phyloP scores from a whole-genome alignment of 768 basidiomycete species.

The Suillus subluteus region DNA sequence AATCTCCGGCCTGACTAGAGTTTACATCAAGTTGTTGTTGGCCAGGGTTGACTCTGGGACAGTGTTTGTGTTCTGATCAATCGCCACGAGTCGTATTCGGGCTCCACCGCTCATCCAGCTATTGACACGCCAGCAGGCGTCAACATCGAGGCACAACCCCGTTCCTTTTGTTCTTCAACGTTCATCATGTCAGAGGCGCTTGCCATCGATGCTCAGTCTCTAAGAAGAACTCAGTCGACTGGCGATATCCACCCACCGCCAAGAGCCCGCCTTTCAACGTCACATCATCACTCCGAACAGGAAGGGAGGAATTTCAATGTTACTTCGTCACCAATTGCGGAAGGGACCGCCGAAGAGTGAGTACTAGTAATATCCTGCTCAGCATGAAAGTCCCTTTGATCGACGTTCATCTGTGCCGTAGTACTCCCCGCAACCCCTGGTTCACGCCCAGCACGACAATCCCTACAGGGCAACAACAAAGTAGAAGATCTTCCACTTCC shows the following conservation, averaged over 20 bases:
- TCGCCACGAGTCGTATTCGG: conserved; percentile 17
- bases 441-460: not conserved
- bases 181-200: conserved; percentile 32
- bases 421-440: conserved; percentile 1
- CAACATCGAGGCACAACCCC: conserved; percentile 25
- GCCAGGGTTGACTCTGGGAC: not conserved
- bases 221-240: conserved; percentile 39
- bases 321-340: not conserved
- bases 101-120: conserved; percentile 16
- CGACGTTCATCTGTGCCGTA: not conserved
- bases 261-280: conserved; percentile 33
- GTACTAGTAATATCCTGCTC: not conserved
- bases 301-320: conserved; percentile 23
- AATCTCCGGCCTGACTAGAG: not conserved
- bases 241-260: conserved; percentile 35
- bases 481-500: conserved; percentile 1
- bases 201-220: conserved; percentile 34
- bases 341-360: conserved; percentile 11
- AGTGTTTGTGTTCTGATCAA: not conserved
- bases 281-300: conserved; percentile 31
- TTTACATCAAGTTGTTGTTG: not conserved
- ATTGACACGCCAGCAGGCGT: conserved; percentile 33
- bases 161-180: conserved; percentile 22
- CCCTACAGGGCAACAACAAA: conserved; percentile 2
- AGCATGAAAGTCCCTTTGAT: not conserved